Evolutionary conservation across 495 filamentous ascomycete species (phyloP).

Genomic region (Durotheca rogersii): DNA sequence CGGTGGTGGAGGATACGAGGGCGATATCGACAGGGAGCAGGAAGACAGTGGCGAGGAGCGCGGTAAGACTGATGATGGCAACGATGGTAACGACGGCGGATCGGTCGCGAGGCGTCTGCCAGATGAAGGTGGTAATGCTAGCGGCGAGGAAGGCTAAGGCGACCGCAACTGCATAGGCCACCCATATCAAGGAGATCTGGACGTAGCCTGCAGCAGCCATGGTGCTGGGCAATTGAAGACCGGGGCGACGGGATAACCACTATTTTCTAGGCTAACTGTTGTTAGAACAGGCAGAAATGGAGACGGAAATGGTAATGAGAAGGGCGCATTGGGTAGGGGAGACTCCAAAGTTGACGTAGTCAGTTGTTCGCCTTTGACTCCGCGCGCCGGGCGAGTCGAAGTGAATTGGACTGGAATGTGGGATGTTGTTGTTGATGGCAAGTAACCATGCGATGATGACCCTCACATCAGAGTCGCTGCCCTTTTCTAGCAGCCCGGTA

Average conservation of each 20-base stretch:
- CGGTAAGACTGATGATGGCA: conserved; percentile 79
- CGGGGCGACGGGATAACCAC: no score
- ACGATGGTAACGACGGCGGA: conserved; percentile 76
- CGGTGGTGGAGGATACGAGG: conserved; percentile 83
- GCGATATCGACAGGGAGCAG: conserved; percentile 95
- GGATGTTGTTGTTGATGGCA: conserved; percentile 16
- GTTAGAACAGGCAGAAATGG: background rate
- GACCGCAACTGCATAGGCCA: conserved; percentile 81
- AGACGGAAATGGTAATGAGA: conserved; percentile 6
- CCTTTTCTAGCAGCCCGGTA: conserved; percentile 4
- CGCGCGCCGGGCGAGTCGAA: conserved; percentile 16
- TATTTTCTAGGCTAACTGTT: conserved; percentile 37
- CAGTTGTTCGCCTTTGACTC: conserved; percentile 14
- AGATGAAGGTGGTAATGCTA: conserved; percentile 78
- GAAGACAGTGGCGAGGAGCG: conserved; percentile 87
- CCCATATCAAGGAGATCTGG: conserved; percentile 85
- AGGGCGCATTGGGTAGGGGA: conserved; percentile 5
- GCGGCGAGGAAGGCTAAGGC: conserved; percentile 68
- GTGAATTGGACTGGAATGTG: conserved; percentile 18
- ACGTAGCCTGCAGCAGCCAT: conserved; percentile 65
- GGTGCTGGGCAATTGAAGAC: no score
- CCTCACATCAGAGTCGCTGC: background rate
- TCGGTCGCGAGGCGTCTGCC: conserved; percentile 85
- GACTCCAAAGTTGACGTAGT: conserved; percentile 11
- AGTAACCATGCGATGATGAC: background rate